Base-by-base conservation (phyloP, 2,329 filamentous ascomycete species). In the Alternaria hordeiaustralica region DNA sequence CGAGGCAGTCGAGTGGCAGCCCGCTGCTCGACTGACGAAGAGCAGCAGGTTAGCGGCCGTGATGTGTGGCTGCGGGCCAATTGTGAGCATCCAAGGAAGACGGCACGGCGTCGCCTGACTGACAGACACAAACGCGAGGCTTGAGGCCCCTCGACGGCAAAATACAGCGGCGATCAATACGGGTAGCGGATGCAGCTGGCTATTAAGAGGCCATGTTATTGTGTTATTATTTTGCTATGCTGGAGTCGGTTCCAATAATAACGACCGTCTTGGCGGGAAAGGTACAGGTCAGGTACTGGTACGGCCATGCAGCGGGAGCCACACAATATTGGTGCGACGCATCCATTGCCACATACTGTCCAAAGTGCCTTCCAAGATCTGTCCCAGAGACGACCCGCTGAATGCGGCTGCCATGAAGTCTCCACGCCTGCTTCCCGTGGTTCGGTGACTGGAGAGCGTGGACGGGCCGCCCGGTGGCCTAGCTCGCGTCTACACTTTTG, bases 71-170 rank as follows among this genome's bases (percentile, higher is more conserved):
- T 74, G 70, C 63, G 55, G 65, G 57, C 65, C 68, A 68, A 69
- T 67, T 64, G 71, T 56, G 60, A 63, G 60, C 62, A 66, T 65
- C 56, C 70, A 69, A 54, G 60, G 43, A 67, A 67, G 63, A 68
- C 69, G 65, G 64, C 65, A 69, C 65, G 26, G 58, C 68, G 71
- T 71, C 71, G 71, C 66, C 71, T 74, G 71, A 74, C 71, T 59
- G 64, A 28, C 66, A 71, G 54, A 67, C 63, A 58, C 55, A 36
- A 47, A 43, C 60, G 36, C 55, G 21, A 55, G 51, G 51, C 30
- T 18, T 15, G 44, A 30, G 25, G 26, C 28, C 43, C 28, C 28
- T 33, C 26, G 57, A 51, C 58, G 68, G 57, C 28, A 63, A 51
- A 61, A 58, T 41, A 23, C 61, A 47, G 58, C 36, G 64, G 1